phyloP scores from a whole-genome alignment of 768 basidiomycete genomes.

The Tubosaeta sp. region DNA sequence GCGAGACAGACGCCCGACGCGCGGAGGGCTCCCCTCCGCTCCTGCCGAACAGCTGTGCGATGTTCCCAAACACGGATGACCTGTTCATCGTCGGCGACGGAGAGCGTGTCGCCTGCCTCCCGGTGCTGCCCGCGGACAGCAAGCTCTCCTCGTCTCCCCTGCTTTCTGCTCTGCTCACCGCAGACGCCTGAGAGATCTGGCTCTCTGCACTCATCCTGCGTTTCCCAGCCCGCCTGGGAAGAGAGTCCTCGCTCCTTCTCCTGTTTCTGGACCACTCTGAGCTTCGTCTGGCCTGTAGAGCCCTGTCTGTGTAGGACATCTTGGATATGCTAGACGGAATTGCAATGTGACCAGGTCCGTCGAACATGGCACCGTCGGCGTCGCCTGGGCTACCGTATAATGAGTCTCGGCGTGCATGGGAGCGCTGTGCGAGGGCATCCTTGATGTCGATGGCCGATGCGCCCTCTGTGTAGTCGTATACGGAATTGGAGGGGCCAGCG shows the following conservation, averaged over 20 bases:
- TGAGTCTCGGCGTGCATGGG: slow-evolving; percentile 62
- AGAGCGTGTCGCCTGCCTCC: slow-evolving; percentile 31
- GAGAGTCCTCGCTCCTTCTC: slow-evolving; percentile 48
- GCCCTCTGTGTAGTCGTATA: slow-evolving; percentile 80
- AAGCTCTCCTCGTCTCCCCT: slow-evolving; percentile 37
- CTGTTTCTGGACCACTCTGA: slow-evolving; percentile 48
- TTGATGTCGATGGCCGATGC: slow-evolving; percentile 74
- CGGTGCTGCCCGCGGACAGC: slow-evolving; percentile 24
- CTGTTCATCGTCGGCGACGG: slow-evolving; percentile 37
- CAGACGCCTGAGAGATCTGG: slow-evolving; percentile 35
- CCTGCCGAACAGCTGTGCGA: slow-evolving; percentile 65
- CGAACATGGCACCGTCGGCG: slow-evolving; percentile 67
- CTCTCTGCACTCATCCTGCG: slow-evolving; percentile 46
- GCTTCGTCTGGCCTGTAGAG: slow-evolving; percentile 44
- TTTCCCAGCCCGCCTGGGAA: slow-evolving; percentile 28
- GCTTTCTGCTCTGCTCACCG: slow-evolving; percentile 35
- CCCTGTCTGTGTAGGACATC: slow-evolving; percentile 60
- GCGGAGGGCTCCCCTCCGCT: slow-evolving; percentile 38
- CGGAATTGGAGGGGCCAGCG: slow-evolving; percentile 9
- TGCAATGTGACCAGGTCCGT: slow-evolving; percentile 59
- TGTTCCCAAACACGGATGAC: slow-evolving; percentile 54
- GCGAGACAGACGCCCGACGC: slow-evolving; percentile 49
- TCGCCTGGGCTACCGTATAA: slow-evolving; percentile 50
- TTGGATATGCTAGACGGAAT: slow-evolving; percentile 78
- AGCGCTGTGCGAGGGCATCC: slow-evolving; percentile 48